These are phyloP conservation scores for Microsporum ferrugineum DNA, from an alignment of 2,329 filamentous ascomycete species.

Conservation along the genomic window DNA sequence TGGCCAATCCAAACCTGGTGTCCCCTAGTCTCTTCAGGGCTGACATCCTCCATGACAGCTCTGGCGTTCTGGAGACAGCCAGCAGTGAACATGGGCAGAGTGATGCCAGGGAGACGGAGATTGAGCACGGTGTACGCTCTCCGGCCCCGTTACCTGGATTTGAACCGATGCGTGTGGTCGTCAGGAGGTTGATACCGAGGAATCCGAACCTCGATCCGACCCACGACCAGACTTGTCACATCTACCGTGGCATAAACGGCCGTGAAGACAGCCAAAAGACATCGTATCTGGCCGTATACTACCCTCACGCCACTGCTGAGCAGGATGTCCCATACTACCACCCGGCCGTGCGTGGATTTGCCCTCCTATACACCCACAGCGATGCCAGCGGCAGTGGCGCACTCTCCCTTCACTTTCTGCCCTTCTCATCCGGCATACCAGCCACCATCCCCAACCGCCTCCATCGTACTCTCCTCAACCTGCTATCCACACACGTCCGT, in stretches of 20 bases:
- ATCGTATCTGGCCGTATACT: slow-evolving; percentile 55
- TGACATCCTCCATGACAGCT: slow-evolving; percentile 48
- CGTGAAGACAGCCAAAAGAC: slow-evolving; percentile 20
- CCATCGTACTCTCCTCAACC: slow-evolving; percentile 28
- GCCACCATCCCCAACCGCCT: slow-evolving; percentile 29
- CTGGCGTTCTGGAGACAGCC: slow-evolving; percentile 25
- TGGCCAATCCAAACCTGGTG: slow-evolving; percentile 47
- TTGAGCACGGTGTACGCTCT: background rate
- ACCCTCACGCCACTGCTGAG: slow-evolving; percentile 55
- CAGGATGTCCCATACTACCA: slow-evolving; percentile 77
- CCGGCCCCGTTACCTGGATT: slow-evolving; percentile 21
- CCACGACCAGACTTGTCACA: slow-evolving; percentile 71
- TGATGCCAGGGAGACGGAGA: background rate
- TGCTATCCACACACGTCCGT: slow-evolving; percentile 29
- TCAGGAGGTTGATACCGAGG: slow-evolving; percentile 68
- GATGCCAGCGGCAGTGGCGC: slow-evolving; percentile 21
- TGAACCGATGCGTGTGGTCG: slow-evolving; percentile 49
- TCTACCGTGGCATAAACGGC: slow-evolving; percentile 40
- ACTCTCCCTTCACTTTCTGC: slow-evolving; percentile 42
- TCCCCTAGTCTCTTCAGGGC: slow-evolving; percentile 49
- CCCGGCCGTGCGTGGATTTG: slow-evolving; percentile 61
- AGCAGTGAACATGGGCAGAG: slow-evolving; percentile 10
- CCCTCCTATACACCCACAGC: slow-evolving; percentile 54
- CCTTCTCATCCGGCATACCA: slow-evolving; percentile 28
- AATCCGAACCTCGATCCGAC: slow-evolving; percentile 65